Percentiles rank a stretch among this genome's conserved stretches.
These are phyloP conservation scores for Kewa caespitosa DNA, from an alignment of 179 eudicot genomes.

Conservation along the genomic window DNA sequence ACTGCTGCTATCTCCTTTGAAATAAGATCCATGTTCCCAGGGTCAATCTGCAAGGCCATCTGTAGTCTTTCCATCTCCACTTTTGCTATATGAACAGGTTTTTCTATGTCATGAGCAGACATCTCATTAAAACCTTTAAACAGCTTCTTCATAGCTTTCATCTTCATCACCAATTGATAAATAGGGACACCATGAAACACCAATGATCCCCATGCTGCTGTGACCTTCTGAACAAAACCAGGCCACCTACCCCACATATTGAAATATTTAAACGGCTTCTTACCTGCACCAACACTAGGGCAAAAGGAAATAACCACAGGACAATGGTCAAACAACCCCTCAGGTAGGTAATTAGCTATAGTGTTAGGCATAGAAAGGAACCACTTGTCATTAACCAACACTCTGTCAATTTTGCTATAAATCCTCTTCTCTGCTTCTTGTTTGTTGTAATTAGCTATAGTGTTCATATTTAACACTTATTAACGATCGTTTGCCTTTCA, in stretches of 20 bases:
- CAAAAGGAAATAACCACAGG: too few relatives aligned
- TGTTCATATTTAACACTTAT: too few relatives aligned
- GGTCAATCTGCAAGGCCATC: background rate
- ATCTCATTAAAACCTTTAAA: too few relatives aligned
- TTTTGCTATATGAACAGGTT: background rate
- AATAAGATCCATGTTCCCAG: background rate
- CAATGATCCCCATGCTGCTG: background rate
- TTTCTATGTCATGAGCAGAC: background rate
- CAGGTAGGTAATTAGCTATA: too few relatives aligned
- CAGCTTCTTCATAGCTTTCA: background rate
- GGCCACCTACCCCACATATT: background rate
- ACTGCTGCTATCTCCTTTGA: background rate
- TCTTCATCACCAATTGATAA: background rate
- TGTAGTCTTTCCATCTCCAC: background rate
- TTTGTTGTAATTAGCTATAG: too few relatives aligned
- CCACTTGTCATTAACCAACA: too few relatives aligned
- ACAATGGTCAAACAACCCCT: too few relatives aligned
- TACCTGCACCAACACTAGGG: background rate
- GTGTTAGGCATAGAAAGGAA: too few relatives aligned
- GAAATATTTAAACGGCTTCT: background rate
- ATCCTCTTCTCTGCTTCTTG: too few relatives aligned
- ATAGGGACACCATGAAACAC: background rate
- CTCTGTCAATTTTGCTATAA: too few relatives aligned
- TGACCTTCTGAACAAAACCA: background rate
- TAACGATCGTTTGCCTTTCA: too few relatives aligned